phyloP scores from a whole-genome alignment of 225 moss, liverwort and hornwort genomes.

The Polytrichum formosum region DNA sequence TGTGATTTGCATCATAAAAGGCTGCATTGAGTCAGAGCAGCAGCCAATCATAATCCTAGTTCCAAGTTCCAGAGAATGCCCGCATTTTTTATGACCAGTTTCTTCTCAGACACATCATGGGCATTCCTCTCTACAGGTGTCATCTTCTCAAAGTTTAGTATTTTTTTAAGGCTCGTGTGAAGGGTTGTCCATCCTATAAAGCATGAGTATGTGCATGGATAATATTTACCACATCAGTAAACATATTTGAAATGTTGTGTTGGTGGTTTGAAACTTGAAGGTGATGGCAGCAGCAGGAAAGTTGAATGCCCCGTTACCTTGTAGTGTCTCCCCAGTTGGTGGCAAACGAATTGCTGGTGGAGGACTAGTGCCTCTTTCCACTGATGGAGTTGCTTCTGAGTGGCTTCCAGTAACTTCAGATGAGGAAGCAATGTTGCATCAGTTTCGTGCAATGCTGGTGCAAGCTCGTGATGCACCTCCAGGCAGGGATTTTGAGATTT shows the following conservation, averaged over 20 bases:
- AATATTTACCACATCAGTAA: no score
- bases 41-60: no score
- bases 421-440: slow-evolving; percentile 83
- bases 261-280: slow-evolving; percentile 33
- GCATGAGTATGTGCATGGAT: no score
- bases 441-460: slow-evolving; percentile 80
- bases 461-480: slow-evolving; percentile 75
- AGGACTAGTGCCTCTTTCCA: slow-evolving; percentile 35
- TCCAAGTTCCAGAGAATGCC: no score
- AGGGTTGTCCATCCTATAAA: no score
- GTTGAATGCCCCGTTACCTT: slow-evolving; percentile 38
- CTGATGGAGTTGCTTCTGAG: slow-evolving; percentile 60
- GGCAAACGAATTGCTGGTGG: slow-evolving; percentile 31
- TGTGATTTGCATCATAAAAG: no score
- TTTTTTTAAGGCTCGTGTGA: no score
- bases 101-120: no score
- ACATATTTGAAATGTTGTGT: neutral
- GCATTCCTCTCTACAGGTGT: no score
- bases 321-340: slow-evolving; percentile 77
- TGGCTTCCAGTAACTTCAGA: slow-evolving; percentile 88
- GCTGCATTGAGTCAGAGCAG: no score
- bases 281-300: slow-evolving; percentile 84
- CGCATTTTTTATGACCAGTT: no score
- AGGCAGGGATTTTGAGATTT: slow-evolving; percentile 31
- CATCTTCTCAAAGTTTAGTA: no score